A percentile compares a stretch with the other conserved stretches of the same genome.
Evolutionary conservation across 2,329 filamentous ascomycete genomes (phyloP).

Genomic region (Juglanconis oblonga): DNA sequence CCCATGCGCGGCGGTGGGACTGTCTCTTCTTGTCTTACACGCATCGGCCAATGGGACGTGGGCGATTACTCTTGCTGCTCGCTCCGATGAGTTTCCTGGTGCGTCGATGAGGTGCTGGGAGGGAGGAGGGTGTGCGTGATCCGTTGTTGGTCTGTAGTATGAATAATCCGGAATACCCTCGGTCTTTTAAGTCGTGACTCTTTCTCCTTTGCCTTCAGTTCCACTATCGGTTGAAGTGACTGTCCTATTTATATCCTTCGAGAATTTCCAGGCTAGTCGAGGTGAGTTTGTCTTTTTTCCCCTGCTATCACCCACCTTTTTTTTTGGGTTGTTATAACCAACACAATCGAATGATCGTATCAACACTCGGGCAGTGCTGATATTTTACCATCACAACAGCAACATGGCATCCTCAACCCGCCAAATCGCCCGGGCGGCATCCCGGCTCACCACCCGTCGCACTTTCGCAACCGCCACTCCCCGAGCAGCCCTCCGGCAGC

Average conservation of each 20-base stretch:
- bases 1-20: conserved; percentile 4
- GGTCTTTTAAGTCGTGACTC: conserved; percentile 3
- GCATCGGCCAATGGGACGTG: conserved; percentile 6
- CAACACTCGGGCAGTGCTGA: conserved; percentile 16
- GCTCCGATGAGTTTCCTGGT: neutral
- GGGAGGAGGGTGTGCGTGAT: conserved; percentile 1
- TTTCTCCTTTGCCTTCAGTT: conserved; percentile 6
- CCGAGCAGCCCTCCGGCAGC: conserved; percentile 69
- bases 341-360: neutral
- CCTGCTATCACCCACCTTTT: neutral
- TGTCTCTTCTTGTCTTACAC: conserved; percentile 5
- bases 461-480: conserved; percentile 54
- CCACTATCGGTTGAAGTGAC: conserved; percentile 20
- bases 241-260: conserved; percentile 24
- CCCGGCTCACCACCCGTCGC: conserved; percentile 57
- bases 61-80: conserved; percentile 10
- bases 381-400: conserved; percentile 2
- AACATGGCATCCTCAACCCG: conserved; percentile 47
- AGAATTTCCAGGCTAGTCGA: neutral
- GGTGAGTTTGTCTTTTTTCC: neutral
- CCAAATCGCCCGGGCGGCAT: conserved; percentile 55
- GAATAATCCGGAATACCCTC: conserved; percentile 14
- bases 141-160: neutral
- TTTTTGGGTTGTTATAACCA: neutral
- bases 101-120: neutral